Conservation (phyloP, 1,139 yeast genomes). For the Starmera stellimalicola region DNA sequence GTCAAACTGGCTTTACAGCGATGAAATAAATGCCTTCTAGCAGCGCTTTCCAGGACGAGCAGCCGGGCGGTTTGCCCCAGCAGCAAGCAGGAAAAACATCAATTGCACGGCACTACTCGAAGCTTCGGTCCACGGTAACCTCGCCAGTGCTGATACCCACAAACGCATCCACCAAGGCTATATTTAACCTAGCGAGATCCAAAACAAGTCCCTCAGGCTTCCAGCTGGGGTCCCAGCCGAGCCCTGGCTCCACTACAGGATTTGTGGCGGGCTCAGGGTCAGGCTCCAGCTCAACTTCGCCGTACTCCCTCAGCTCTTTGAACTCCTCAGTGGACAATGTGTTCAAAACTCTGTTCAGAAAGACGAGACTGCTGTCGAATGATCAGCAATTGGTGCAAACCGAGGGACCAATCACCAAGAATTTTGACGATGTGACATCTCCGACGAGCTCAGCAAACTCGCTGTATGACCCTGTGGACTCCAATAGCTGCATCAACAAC, state of each 20-base stretch:
- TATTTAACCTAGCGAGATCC: neutral
- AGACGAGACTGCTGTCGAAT: constrained; percentile 4
- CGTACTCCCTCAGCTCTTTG: neutral
- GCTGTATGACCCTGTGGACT: constrained; percentile 2
- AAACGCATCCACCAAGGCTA: neutral
- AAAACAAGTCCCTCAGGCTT: neutral
- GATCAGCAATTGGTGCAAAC: constrained; percentile 4
- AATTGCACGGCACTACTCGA: constrained; percentile 11
- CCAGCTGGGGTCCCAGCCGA: too few relatives aligned
- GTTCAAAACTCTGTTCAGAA: constrained; percentile 9
- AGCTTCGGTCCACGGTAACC: constrained; percentile 6
- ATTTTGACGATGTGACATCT: constrained; percentile 8
- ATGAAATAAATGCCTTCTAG: neutral
- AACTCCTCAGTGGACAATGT: constrained; percentile 3
- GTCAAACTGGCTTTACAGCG: neutral
- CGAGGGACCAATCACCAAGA: constrained; percentile 19
- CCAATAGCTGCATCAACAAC: neutral
- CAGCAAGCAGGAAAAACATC: constrained; percentile 4
- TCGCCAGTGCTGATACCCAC: constrained; percentile 4
- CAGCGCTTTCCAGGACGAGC: neutral
- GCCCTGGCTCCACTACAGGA: too few relatives aligned
- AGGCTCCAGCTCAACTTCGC: constrained; percentile 5
- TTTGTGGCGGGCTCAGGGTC: too few relatives aligned
- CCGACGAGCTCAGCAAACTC: constrained; percentile 2
- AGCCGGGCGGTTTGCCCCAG: neutral